Evolutionary conservation across 2,329 filamentous ascomycete species (phyloP).

Genomic region (Alternaria infectoria): DNA sequence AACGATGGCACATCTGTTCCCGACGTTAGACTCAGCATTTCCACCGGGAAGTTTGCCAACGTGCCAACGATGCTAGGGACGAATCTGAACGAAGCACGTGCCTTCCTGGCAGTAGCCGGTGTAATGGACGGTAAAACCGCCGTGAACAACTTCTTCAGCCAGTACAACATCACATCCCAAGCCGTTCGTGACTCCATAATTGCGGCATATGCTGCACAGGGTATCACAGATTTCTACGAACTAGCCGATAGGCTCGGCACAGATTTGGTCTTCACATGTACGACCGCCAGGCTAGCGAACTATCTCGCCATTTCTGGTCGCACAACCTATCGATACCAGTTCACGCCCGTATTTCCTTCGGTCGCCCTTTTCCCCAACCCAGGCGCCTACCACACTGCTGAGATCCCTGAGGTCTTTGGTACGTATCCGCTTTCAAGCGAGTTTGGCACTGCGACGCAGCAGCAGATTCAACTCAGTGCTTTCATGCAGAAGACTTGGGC

Average conservation of each 20-base stretch:
- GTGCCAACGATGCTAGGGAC: conserved; percentile 17
- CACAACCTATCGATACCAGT: conserved; percentile 27
- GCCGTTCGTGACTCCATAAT: conserved; percentile 1
- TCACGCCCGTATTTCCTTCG: conserved; percentile 17
- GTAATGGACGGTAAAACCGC: conserved; percentile 7
- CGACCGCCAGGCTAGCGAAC: conserved; percentile 3
- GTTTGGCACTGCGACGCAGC: conserved; percentile 15
- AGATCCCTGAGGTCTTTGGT: conserved; percentile 30
- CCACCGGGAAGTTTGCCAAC: conserved; percentile 7
- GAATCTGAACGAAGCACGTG: conserved; percentile 15
- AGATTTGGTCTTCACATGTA: conserved; percentile 15
- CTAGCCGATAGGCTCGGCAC: conserved; percentile 13
- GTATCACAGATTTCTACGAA: neutral
- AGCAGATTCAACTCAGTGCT: conserved; percentile 23
- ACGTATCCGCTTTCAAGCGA: conserved; percentile 21
- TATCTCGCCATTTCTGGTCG: conserved; percentile 13
- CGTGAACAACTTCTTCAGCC: conserved; percentile 1
- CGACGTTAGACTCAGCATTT: conserved; percentile 15
- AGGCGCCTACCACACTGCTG: conserved; percentile 26
- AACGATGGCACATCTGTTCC: conserved; percentile 8
- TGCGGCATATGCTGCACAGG: conserved; percentile 1
- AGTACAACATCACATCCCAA: conserved; percentile 8
- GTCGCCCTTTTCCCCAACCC: conserved; percentile 11
- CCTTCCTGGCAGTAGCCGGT: conserved; percentile 10
- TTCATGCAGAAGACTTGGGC: conserved; percentile 33